phyloP scores from a whole-genome alignment of 306 rosid genomes.

The Comarum palustre region DNA sequence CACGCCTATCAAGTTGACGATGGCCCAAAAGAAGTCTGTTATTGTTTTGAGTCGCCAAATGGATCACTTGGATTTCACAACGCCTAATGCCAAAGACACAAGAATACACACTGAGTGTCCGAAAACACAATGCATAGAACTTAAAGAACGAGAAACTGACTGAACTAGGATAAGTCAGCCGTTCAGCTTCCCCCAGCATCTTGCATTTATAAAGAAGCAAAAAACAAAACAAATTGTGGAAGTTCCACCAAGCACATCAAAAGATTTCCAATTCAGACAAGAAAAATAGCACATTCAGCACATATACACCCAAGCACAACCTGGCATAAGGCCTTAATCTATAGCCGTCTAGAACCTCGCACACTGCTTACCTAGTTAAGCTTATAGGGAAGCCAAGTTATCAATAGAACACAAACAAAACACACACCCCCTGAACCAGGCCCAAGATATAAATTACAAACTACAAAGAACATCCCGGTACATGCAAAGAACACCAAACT shows the following conservation, averaged over 20 bases:
- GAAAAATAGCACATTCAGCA: neutral
- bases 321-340: neutral
- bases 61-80: slow-evolving; percentile 73
- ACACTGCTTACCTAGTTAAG: neutral
- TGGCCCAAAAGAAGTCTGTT: slow-evolving; percentile 80
- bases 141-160: neutral
- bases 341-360: neutral
- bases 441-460: neutral
- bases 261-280: neutral
- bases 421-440: neutral
- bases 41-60: slow-evolving; percentile 78
- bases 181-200: neutral
- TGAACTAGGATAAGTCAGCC: neutral
- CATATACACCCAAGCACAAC: neutral
- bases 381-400: neutral
- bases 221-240: neutral
- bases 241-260: neutral
- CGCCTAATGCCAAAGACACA: slow-evolving; percentile 44
- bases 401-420: neutral
- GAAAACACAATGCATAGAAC: neutral
- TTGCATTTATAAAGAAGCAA: neutral
- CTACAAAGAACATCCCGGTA: neutral
- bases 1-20: slow-evolving; percentile 64
- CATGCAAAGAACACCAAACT: neutral
- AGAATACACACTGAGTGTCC: slow-evolving; percentile 9